phyloP scores from a whole-genome alignment of 805 yeast genomes.

The Jamesozyma lodderae region DNA sequence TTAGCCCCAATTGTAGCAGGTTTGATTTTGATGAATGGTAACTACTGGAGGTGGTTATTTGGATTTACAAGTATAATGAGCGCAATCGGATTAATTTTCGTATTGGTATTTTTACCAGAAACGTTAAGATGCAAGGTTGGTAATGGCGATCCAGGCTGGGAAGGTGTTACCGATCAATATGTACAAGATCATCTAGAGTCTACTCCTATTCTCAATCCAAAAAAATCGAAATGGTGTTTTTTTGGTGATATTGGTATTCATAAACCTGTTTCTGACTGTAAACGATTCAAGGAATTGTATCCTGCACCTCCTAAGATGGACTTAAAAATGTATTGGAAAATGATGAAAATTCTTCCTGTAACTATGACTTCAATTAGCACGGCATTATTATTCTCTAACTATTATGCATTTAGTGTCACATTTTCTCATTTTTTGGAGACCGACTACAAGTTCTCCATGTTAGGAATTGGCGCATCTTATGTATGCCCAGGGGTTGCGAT shows the following conservation, averaged over 20 bases:
- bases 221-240: conserved; percentile 8
- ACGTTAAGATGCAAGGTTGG: conserved; percentile 61
- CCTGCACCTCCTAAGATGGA: conserved; percentile 42
- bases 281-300: conserved; percentile 22
- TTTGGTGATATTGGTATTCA: conserved; percentile 22
- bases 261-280: conserved; percentile 19
- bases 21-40: conserved; percentile 54
- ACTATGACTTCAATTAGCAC: conserved; percentile 38
- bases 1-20: conserved; percentile 83
- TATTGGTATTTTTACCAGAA: conserved; percentile 64
- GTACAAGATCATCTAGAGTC: not conserved
- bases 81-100: conserved; percentile 42
- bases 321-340: conserved; percentile 29
- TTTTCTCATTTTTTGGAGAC: conserved; percentile 35
- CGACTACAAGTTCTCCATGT: conserved; percentile 31
- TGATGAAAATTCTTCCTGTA: conserved; percentile 38
- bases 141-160: conserved; percentile 36
- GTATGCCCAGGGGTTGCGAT: conserved; percentile 46
- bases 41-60: conserved; percentile 79
- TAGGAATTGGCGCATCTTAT: conserved; percentile 38
- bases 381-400: conserved; percentile 45
- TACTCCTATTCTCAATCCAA: not conserved
- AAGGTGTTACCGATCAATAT: conserved; percentile 1
- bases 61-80: conserved; percentile 67
- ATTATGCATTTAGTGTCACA: conserved; percentile 45